Evolutionary conservation across 2,329 filamentous ascomycete genomes (phyloP).

Genomic region (Cladophialophora carrionii): DNA sequence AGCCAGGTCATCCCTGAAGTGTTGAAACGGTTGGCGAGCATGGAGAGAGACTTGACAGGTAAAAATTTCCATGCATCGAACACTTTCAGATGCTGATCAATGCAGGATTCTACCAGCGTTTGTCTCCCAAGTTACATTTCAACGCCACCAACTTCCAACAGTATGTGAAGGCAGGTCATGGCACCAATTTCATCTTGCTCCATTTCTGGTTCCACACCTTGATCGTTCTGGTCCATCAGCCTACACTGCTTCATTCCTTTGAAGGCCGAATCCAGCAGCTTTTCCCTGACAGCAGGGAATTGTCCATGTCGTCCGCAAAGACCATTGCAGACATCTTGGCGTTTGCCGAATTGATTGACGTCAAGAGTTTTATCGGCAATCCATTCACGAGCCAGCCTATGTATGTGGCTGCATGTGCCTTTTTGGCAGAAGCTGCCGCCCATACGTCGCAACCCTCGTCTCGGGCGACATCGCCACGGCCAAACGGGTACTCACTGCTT

Average conservation of each 20-base stretch:
- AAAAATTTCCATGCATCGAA: slow-evolving; percentile 48
- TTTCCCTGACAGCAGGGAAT: slow-evolving; percentile 76
- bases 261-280: slow-evolving; percentile 70
- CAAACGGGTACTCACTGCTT: slow-evolving; percentile 19
- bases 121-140: slow-evolving; percentile 76
- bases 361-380: slow-evolving; percentile 83
- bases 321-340: slow-evolving; percentile 87
- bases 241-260: slow-evolving; percentile 78
- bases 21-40: slow-evolving; percentile 70
- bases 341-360: slow-evolving; percentile 82
- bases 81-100: slow-evolving; percentile 15
- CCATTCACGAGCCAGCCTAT: slow-evolving; percentile 90
- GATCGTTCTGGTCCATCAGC: slow-evolving; percentile 46
- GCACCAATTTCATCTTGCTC: slow-evolving; percentile 82
- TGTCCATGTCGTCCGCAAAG: slow-evolving; percentile 86
- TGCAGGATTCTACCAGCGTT: slow-evolving; percentile 68
- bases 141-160: slow-evolving; percentile 84
- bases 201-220: slow-evolving; percentile 60
- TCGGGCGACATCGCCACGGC: slow-evolving; percentile 59
- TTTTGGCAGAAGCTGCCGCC: slow-evolving; percentile 78
- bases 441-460: slow-evolving; percentile 68
- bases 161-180: slow-evolving; percentile 78
- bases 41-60: slow-evolving; percentile 77
- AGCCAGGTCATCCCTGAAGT: slow-evolving; percentile 76
- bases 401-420: slow-evolving; percentile 87